Percentiles rank a stretch among this genome's conserved stretches.
Evolutionary conservation across 1,284 basidiomycete species (phyloP).

Genomic region (Xerocomus minutiporus): DNA sequence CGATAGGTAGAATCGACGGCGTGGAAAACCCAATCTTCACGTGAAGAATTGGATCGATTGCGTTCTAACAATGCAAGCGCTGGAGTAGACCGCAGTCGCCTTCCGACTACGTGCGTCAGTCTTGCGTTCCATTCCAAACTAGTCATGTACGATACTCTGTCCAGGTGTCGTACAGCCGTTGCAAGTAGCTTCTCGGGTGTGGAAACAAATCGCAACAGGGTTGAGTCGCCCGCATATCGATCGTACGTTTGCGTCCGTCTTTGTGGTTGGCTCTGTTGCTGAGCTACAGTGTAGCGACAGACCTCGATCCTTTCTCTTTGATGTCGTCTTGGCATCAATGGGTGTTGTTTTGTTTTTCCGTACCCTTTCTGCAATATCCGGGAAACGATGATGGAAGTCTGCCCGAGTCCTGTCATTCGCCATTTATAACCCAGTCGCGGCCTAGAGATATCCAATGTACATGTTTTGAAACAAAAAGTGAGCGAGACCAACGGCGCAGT

Average conservation of each 20-base stretch:
- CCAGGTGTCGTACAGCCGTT: not conserved
- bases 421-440: not conserved
- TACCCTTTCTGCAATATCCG: no score
- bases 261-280: not conserved
- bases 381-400: not conserved
- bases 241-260: not conserved
- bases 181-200: not conserved
- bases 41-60: not conserved
- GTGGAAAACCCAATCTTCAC: not conserved
- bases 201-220: not conserved
- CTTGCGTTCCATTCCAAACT: not conserved
- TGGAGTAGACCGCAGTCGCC: not conserved
- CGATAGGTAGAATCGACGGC: not conserved
- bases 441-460: not conserved
- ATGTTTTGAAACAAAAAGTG: not conserved
- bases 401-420: not conserved
- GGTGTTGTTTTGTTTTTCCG: not conserved
- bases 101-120: not conserved
- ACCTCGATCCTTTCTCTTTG: not conserved
- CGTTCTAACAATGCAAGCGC: not conserved
- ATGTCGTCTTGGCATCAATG: not conserved
- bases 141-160: not conserved
- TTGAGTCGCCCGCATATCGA: not conserved
- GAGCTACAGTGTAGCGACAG: not conserved
- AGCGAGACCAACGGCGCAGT: not conserved